phyloP scores from a whole-genome alignment of 805 yeast species.

The Peterozyma toletana region DNA sequence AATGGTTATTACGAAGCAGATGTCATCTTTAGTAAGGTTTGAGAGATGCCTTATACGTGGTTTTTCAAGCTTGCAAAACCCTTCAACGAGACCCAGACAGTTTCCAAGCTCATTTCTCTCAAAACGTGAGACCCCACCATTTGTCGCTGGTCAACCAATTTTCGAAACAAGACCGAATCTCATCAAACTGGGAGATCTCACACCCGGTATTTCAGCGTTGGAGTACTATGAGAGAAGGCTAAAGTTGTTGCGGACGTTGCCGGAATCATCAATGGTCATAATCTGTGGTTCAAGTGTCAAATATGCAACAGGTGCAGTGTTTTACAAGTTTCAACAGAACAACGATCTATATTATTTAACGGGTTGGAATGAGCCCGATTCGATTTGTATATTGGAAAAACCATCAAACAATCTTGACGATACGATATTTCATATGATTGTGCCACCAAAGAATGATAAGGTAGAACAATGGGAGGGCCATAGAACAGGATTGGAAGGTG shows the following conservation, averaged over 20 bases:
- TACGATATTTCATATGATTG: constrained; percentile 66
- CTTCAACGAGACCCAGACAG: no score
- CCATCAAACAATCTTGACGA: constrained; percentile 44
- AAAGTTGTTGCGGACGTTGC: constrained; percentile 48
- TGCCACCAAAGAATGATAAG: constrained; percentile 71
- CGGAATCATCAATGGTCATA: constrained; percentile 62
- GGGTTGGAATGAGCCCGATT: constrained; percentile 90
- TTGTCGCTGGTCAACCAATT: constrained; percentile 77
- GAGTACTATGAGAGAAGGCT: constrained; percentile 76
- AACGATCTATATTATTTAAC: constrained; percentile 81
- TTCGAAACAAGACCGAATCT: constrained; percentile 79
- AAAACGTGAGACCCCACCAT: constrained; percentile 6
- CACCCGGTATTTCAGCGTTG: constrained; percentile 79
- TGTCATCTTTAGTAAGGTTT: no score
- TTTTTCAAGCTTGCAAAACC: no score
- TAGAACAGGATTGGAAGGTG: constrained; percentile 82
- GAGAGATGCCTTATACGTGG: no score
- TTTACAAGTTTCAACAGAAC: constrained; percentile 88
- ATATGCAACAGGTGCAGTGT: constrained; percentile 85
- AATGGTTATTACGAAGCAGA: no score
- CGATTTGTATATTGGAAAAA: constrained; percentile 62
- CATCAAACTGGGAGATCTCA: constrained; percentile 68
- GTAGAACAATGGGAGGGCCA: constrained; percentile 95
- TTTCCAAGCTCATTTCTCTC: no score
- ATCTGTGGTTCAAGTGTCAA: constrained; percentile 66